Conservation (phyloP, 129 eudicot genomes). For the Apium graveolens region DNA sequence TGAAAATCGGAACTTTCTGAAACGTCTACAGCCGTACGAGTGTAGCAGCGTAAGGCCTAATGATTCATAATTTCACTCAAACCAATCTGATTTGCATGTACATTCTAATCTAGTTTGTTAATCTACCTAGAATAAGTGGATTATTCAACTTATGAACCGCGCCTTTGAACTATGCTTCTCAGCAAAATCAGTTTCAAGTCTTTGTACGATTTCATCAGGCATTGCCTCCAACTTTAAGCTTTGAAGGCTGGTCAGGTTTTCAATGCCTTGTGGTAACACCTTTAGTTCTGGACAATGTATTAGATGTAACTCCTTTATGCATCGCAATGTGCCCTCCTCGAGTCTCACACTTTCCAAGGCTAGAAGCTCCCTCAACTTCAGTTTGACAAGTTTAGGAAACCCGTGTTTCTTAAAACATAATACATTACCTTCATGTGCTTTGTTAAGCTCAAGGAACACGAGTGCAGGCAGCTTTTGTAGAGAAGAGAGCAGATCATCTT, state of each 20-base stretch:
- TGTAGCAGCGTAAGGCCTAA: neutral
- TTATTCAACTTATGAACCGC: constrained; percentile 21
- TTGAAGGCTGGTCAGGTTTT: constrained; percentile 39
- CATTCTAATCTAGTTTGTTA: constrained; percentile 3
- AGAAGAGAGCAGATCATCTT: constrained; percentile 28
- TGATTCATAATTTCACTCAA: neutral
- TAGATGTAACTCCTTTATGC: constrained; percentile 32
- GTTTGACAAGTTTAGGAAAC: constrained; percentile 34
- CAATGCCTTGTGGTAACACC: constrained; percentile 37
- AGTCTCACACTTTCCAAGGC: constrained; percentile 24
- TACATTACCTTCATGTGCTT: constrained; percentile 27
- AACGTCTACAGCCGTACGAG: no score
- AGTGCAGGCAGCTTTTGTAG: constrained; percentile 28
- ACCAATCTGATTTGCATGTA: neutral
- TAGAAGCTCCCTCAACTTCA: constrained; percentile 34
- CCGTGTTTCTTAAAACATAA: constrained; percentile 33
- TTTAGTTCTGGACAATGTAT: constrained; percentile 35
- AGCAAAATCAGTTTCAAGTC: constrained; percentile 15
- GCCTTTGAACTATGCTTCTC: constrained; percentile 25
- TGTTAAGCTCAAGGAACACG: constrained; percentile 40
- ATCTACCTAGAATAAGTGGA: constrained; percentile 8
- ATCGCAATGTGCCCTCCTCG: constrained; percentile 39
- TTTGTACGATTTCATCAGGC: constrained; percentile 32
- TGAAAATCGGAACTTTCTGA: no score
- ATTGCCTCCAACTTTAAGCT: constrained; percentile 44